Evolutionary conservation across 768 basidiomycete genomes (phyloP).

Genomic region (Phaffia tasmanica): DNA sequence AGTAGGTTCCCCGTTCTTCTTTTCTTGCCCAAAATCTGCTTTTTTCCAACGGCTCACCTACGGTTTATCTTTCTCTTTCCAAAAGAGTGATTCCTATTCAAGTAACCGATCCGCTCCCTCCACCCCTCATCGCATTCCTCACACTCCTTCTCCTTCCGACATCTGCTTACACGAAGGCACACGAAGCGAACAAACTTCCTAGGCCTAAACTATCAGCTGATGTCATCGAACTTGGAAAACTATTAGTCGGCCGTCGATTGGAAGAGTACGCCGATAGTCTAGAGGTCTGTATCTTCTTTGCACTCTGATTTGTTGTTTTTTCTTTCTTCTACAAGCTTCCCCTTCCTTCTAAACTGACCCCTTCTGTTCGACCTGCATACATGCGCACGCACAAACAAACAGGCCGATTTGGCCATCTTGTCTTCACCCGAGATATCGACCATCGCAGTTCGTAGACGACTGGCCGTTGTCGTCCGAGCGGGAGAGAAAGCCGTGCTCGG

Average conservation of each 20-base stretch:
- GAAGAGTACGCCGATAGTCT: constrained; percentile 50
- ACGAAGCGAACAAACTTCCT: constrained; percentile 58
- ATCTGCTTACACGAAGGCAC: constrained; percentile 52
- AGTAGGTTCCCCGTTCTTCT: constrained; percentile 43
- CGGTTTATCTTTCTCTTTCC: neutral
- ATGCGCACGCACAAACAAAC: neutral
- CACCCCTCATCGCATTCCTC: constrained; percentile 53
- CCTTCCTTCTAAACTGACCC: neutral
- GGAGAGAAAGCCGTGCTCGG: constrained; percentile 26
- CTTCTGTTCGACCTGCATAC: neutral
- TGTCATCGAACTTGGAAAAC: constrained; percentile 44
- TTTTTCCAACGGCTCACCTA: neutral
- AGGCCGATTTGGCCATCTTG: constrained; percentile 21
- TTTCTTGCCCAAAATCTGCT: neutral
- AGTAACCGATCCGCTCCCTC: constrained; percentile 40
- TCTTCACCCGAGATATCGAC: neutral
- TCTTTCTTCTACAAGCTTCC: neutral
- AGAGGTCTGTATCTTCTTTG: constrained; percentile 43
- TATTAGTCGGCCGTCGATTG: constrained; percentile 47
- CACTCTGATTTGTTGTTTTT: neutral
- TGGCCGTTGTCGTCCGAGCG: constrained; percentile 26
- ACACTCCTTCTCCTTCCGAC: constrained; percentile 51
- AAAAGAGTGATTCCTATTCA: constrained; percentile 33
- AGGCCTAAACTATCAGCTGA: constrained; percentile 52
- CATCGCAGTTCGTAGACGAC: constrained; percentile 4